Evolutionary conservation across 2,329 filamentous ascomycete species (phyloP), one percentile per base, ranked within the genome.

Genomic region (Colletotrichum karsti): DNA sequence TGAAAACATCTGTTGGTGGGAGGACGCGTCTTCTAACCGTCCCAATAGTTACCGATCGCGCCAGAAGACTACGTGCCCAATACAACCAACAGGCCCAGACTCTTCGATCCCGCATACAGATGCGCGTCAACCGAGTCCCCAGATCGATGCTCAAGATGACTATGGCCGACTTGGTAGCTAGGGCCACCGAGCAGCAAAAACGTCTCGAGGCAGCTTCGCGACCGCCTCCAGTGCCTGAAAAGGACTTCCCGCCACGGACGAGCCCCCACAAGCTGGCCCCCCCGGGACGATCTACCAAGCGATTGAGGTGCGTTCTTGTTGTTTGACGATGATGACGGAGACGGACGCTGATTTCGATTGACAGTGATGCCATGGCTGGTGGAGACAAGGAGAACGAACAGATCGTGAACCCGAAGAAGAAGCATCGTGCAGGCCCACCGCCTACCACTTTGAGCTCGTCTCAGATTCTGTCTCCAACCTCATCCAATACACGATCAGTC

Each of bases 61-160:
- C 93, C 69, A 90, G 95, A 73, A 94, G 95, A 79, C 85, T 98
- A 69, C 90, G 95, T 74, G 92, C 95, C 7, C 94, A 97, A 78
- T 97, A 97, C 82, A 91, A 92, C 67, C 87, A 97, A 9, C 95
- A 97, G 79, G 93, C 94, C 22, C 92, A 95, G 78, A 93, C 93
- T 70, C 87, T 98, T 41, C 89, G 92, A 69, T 91, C 94, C 68
- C 91, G 95, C 69, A 91, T 99, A 58, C 95, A 98, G 79, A 92
- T 97, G 82, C 93, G 96, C 80, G 88, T 98, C 78, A 97, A 98
- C 77, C 91, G 96, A 60, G 96, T 98, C 58, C 96, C 96, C 7
- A 88, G 90, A 73, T 87, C 91, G 15, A 82, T 97, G 70, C 91
- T 95, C 67, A 93, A 92, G 75, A 86, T 90, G 69, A 97, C 89